Conservation (phyloP, 768 basidiomycete genomes). For the Cyclocybe aegerita region DNA sequence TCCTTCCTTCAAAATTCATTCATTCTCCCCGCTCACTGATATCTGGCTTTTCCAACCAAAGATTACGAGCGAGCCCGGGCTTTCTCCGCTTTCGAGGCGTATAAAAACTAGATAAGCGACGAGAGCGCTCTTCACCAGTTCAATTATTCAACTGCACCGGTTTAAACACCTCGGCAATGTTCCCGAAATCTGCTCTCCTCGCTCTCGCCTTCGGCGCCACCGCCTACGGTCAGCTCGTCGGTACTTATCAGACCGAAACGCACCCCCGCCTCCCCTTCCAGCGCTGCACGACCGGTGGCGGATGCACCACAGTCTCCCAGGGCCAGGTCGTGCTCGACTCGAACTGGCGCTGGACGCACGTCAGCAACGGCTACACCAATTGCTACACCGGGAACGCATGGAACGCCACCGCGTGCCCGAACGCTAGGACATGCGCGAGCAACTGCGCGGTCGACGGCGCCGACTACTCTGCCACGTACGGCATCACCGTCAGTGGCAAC, state of each 20-base stretch:
- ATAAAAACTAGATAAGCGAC: background rate
- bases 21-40: background rate
- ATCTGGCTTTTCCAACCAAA: background rate
- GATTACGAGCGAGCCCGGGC: background rate
- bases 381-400: slow-evolving; percentile 61
- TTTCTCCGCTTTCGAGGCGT: slow-evolving; percentile 1
- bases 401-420: slow-evolving; percentile 50
- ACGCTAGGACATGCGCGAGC: slow-evolving; percentile 42
- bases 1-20: background rate
- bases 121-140: background rate
- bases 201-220: slow-evolving; percentile 32
- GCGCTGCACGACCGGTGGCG: slow-evolving; percentile 41
- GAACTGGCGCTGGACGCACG: slow-evolving; percentile 56
- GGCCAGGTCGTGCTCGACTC: slow-evolving; percentile 45
- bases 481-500: slow-evolving; percentile 47
- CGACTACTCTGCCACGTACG: slow-evolving; percentile 49
- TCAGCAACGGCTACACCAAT: slow-evolving; percentile 32
- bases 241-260: slow-evolving; percentile 44
- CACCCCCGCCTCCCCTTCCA: slow-evolving; percentile 47
- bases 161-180: slow-evolving; percentile 24
- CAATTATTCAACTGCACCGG: slow-evolving; percentile 2
- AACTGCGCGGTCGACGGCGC: slow-evolving; percentile 47
- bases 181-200: slow-evolving; percentile 32
- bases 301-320: slow-evolving; percentile 30
- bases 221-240: slow-evolving; percentile 48